Base-by-base conservation (phyloP, 768 basidiomycete genomes). In the Atractiella rhizophila region DNA sequence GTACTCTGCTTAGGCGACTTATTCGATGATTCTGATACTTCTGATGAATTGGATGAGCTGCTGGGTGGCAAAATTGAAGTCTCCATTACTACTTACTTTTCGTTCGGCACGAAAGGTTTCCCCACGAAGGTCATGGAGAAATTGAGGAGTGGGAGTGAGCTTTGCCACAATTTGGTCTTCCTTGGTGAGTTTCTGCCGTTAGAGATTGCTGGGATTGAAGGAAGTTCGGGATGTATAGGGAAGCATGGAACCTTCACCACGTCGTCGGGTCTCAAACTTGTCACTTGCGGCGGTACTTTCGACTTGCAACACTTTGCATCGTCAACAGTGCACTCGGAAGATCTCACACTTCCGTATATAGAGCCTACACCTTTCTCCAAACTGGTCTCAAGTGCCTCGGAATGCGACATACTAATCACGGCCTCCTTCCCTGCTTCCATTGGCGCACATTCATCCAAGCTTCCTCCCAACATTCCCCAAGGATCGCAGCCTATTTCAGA, bases 251-350 rank as follows among this genome's bases (percentile, higher is more conserved):
- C 40, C 35, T 41, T 47, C 37, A 47, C 46, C 8, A 46, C 53
- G 20, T 43, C 54, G 1, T 53, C 51, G 2, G 54, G 53, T 5
- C 44, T 54, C 30, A 53, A 52, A 28, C 39, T 54, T 5, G 46
- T 50, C 4, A 49, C 48, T 1, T 49, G 50, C 21, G 48, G 47
- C 15, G 54, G 54, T 6, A 44, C 49, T 1, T 40, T 54, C 31
- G 18, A 44, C 79, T 88, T 55, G 82, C 52, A 27, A 19, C 74
- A 18, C 82, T 80, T 57, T 62, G 86, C 9, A 81, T 79, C 29
- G 82, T 85, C 4, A 62, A 64, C 28, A 81, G 74, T 52, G 72
- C 80, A 33, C 58, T 67, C 27, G 65, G 63, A 15, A 61, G 43
- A 4, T 57, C 50, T 42, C 48, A 57, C 24, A 42, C 42, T 13